phyloP scores from a whole-genome alignment of 192 early-diverging fungal genomes.

The Gryganskiella cystojenkinii region DNA sequence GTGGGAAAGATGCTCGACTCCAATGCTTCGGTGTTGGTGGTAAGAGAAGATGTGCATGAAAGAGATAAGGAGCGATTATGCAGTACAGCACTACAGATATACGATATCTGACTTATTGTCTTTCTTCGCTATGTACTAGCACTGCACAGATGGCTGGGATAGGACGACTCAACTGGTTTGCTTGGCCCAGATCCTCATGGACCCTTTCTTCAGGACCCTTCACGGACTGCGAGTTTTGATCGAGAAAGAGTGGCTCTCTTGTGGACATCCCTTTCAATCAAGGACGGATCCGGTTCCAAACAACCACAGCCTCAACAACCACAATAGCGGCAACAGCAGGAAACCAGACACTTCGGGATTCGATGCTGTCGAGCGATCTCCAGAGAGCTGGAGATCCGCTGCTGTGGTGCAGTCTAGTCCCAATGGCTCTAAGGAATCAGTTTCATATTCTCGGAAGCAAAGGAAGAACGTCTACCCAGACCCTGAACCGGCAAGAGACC shows the following conservation, averaged over 20 bases:
- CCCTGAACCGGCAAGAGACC: not conserved
- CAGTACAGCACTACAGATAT: no score
- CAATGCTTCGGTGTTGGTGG: slow-evolving; percentile 52
- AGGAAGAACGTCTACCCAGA: not conserved
- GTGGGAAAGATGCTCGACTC: slow-evolving; percentile 46
- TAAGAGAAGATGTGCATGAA: no score
- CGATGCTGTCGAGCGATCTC: not conserved
- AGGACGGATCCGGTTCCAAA: slow-evolving; percentile 19
- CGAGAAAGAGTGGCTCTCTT: slow-evolving; percentile 57
- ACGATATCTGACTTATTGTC: not conserved
- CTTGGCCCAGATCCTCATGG: slow-evolving; percentile 53
- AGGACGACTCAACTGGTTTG: slow-evolving; percentile 58
- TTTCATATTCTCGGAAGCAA: slow-evolving; percentile 9
- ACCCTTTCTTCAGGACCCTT: slow-evolving; percentile 55
- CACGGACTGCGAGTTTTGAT: slow-evolving; percentile 53
- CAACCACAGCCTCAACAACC: slow-evolving; percentile 18
- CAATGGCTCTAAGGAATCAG: slow-evolving; percentile 35
- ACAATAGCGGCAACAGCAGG: not conserved
- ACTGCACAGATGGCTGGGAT: slow-evolving; percentile 61
- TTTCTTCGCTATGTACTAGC: slow-evolving; percentile 25
- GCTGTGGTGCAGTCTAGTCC: slow-evolving; percentile 31
- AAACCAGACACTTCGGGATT: slow-evolving; percentile 2
- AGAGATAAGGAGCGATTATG: no score
- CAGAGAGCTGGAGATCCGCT: not conserved
- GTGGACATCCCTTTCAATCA: slow-evolving; percentile 54